Evolutionary conservation across 345 rosid species (phyloP).

Genomic region (Eucalyptus erythrocorys): DNA sequence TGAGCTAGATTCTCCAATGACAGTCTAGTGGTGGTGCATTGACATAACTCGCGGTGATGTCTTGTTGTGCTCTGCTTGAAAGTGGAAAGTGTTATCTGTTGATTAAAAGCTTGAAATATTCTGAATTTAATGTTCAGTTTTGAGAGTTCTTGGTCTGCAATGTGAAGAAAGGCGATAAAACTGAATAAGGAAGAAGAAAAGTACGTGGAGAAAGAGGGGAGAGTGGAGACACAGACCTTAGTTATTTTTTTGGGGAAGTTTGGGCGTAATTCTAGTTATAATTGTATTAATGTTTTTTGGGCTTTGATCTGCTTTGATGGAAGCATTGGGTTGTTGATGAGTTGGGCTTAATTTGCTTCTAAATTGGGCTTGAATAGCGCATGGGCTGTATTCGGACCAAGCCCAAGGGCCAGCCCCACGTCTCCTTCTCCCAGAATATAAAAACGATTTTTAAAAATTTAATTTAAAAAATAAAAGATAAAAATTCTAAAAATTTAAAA

Average conservation of each 20-base stretch:
- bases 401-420: background rate
- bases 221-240: too few relatives aligned
- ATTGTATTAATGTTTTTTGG: background rate
- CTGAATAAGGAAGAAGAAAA: too few relatives aligned
- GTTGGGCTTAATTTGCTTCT: background rate
- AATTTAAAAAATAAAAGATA: too few relatives aligned
- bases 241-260: background rate
- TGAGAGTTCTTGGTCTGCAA: background rate
- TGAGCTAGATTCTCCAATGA: background rate
- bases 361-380: background rate
- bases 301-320: background rate
- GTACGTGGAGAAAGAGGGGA: too few relatives aligned
- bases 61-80: background rate
- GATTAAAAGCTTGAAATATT: background rate
- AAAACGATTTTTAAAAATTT: too few relatives aligned
- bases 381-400: background rate
- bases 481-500: too few relatives aligned
- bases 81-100: accelerated
- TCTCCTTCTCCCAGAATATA: background rate
- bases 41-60: background rate
- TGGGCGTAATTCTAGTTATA: background rate
- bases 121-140: background rate
- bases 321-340: background rate
- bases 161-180: too few relatives aligned
- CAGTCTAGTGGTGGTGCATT: background rate